Percentiles rank a stretch among this genome's conserved stretches.
Conservation (phyloP, 768 basidiomycete species). For the Phanerochaete carnosa region DNA sequence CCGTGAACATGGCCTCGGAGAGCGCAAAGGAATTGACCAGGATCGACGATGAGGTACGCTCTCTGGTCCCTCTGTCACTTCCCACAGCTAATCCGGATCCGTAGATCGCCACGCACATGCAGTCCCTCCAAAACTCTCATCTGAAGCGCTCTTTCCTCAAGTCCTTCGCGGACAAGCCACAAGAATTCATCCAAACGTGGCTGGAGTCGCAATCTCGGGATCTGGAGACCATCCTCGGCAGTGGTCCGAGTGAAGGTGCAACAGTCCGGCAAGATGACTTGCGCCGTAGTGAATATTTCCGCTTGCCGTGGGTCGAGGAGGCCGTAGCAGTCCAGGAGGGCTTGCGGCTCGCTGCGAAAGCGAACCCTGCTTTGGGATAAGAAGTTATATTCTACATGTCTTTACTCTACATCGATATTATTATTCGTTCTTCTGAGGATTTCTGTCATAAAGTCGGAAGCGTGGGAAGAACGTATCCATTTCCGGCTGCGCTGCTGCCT, state of each 20-base stretch:
- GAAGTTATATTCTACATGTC: not conserved
- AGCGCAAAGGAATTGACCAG: slow-evolving; percentile 62
- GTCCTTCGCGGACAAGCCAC: slow-evolving; percentile 76
- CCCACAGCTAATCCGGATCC: not conserved
- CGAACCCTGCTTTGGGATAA: not conserved
- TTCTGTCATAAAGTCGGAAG: not conserved
- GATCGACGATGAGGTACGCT: slow-evolving; percentile 83
- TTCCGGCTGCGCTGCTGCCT: not conserved
- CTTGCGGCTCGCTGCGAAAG: slow-evolving; percentile 51
- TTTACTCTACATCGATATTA: not conserved
- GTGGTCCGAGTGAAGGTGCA: slow-evolving; percentile 75
- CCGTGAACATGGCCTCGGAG: slow-evolving; percentile 67
- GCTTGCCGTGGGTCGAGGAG: slow-evolving; percentile 87
- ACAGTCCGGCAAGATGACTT: slow-evolving; percentile 87
- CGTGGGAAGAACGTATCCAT: not conserved
- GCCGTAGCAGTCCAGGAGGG: slow-evolving; percentile 87
- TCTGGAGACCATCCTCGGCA: slow-evolving; percentile 84
- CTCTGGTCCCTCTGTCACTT: not conserved
- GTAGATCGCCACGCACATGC: slow-evolving; percentile 79
- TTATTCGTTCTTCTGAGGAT: no score
- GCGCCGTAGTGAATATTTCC: slow-evolving; percentile 86
- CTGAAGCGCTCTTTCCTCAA: slow-evolving; percentile 84
- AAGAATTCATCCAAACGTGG: slow-evolving; percentile 85
- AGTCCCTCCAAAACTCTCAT: slow-evolving; percentile 84
- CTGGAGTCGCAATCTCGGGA: slow-evolving; percentile 90